Percentiles rank a stretch among this genome's conserved stretches.
These are phyloP conservation scores for Trifolium pratense DNA, from an alignment of 306 rosid genomes.

Conservation along the genomic window DNA sequence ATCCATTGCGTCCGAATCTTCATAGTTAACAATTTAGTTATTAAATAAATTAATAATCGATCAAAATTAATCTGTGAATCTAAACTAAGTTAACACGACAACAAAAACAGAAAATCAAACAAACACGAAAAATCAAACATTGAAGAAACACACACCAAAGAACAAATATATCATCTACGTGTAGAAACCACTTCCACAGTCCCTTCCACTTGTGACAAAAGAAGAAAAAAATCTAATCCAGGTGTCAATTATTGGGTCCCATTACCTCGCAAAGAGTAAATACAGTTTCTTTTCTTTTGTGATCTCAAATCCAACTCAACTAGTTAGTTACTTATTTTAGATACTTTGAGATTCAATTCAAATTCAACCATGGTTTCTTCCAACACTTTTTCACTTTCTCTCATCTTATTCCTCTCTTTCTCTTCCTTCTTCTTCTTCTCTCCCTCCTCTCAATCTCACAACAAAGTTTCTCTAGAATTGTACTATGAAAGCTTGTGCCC, in stretches of 20 bases:
- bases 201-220: too few species aligned
- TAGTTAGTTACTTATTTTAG: not conserved
- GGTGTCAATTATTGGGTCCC: not conserved
- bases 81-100: too few species aligned
- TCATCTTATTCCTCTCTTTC: slow-evolving; percentile 38
- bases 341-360: slow-evolving; percentile 28
- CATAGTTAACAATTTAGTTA: too few species aligned
- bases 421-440: slow-evolving; percentile 39
- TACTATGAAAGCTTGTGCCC: slow-evolving; percentile 90
- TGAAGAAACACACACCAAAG: too few species aligned
- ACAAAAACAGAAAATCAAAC: too few species aligned
- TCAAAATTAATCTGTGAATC: too few species aligned
- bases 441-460: slow-evolving; percentile 56
- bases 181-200: too few species aligned
- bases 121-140: too few species aligned
- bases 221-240: not conserved
- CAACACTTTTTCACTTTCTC: slow-evolving; percentile 2
- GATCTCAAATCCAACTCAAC: not conserved
- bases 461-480: slow-evolving; percentile 66
- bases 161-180: too few species aligned
- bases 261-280: not conserved
- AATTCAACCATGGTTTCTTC: slow-evolving; percentile 53
- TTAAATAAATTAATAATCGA: too few species aligned
- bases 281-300: not conserved
- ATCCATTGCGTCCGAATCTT: too few species aligned